Base-by-base conservation (phyloP, 2,329 filamentous ascomycete species). In the Pseudogymnoascus sp. region DNA sequence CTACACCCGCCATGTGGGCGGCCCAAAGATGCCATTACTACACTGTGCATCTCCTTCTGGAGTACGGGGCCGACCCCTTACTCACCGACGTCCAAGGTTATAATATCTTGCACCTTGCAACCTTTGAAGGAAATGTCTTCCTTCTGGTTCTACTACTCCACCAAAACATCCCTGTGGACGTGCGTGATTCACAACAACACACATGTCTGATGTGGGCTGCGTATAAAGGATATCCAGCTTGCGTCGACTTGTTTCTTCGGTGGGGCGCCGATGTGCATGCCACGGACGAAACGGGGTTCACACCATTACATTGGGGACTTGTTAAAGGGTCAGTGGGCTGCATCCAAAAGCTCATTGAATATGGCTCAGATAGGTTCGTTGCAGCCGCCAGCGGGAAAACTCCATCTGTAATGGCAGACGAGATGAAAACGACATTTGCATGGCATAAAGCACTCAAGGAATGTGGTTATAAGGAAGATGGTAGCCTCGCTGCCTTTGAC, bases 201-300 rank as follows among this genome's bases (percentile, higher is more conserved):
- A 97, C 95, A 0, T 89, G 88, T 65, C 81, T 99, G 65, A 99
- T 99, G 95, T 99, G 95, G 95, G 91, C 95, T 16, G 93, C 93
- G 14, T 99, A 99, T 79, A 99, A 99, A 76, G 95, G 96, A 37
- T 97, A 88, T 73, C 91, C 93, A 0, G 87, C 89, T 55, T 96
- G 91, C 69, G 93, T 97, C 58, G 95, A 97, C 72, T 76, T 97
- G 45, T 93, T 96, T 67, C 78, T 99, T 64, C 87, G 92, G 69
- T 99, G 95, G 92, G 96, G 95, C 61, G 95, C 95, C 38, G 95
- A 92, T 72, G 91, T 97, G 7, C 91, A 96, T 75, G 88, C 91
- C 35, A 86, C 83, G 31, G 95, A 99, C 71, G 92, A 97, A 72
- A 89, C 93, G 69, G 93, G 93, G 28, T 95, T 97, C 74, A 96